Conservation (phyloP, 345 rosid species). For the Turritis glabra region DNA sequence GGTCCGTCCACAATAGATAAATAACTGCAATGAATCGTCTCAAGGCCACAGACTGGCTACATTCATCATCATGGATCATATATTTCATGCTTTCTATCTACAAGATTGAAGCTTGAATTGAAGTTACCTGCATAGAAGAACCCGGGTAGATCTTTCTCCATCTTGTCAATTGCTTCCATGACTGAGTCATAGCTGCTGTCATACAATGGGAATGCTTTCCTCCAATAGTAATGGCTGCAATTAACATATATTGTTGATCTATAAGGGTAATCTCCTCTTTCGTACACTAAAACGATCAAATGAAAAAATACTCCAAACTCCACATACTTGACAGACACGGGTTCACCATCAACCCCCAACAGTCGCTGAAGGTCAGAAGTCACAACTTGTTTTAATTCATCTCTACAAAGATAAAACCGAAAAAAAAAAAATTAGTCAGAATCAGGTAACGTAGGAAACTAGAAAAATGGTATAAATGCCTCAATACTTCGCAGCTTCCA, state of each 20-base stretch:
- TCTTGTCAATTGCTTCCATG: conserved; percentile 64
- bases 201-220: conserved; percentile 82
- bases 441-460: not conserved
- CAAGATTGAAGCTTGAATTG: conserved; percentile 16
- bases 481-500: conserved; percentile 4
- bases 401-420: conserved; percentile 37
- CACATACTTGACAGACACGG: conserved; percentile 73
- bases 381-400: conserved; percentile 75
- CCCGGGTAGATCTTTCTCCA: conserved; percentile 90
- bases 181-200: conserved; percentile 67
- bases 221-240: conserved; percentile 90
- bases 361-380: conserved; percentile 79
- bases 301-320: not conserved
- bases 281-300: not conserved
- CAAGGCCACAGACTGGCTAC: not conserved
- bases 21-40: conserved; percentile 1
- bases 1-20: not conserved
- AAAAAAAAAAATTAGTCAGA: not conserved
- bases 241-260: conserved; percentile 10
- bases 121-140: conserved; percentile 88
- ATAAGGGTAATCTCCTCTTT: not conserved
- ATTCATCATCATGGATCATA: conserved; percentile 5
- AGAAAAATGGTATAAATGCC: not conserved
- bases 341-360: conserved; percentile 92
- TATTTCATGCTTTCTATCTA: conserved; percentile 1